Evolutionary conservation across 2,329 filamentous ascomycete species (phyloP).

Genomic region (Raffaelea ambrosiae): DNA sequence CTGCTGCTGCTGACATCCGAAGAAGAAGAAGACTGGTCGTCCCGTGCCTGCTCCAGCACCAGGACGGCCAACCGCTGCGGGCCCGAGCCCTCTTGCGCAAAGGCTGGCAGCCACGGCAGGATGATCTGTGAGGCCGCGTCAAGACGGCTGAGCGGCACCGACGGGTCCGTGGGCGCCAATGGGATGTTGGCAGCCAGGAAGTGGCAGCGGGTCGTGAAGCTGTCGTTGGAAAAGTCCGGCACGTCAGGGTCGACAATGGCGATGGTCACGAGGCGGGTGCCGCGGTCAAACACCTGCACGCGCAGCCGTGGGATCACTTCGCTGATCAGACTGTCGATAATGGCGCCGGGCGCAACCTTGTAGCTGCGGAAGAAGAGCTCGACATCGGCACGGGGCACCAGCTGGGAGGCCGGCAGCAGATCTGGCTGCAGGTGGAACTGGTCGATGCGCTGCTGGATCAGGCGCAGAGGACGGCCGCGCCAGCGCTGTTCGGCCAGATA

Average conservation of each 20-base stretch:
- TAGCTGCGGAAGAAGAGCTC: conserved; percentile 68
- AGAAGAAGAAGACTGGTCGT: too few relatives aligned
- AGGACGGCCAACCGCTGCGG: conserved; percentile 86
- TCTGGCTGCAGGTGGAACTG: conserved; percentile 88
- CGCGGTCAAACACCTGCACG: conserved; percentile 77
- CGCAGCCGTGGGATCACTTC: conserved; percentile 66
- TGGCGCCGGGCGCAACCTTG: conserved; percentile 65
- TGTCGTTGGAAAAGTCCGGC: conserved; percentile 65
- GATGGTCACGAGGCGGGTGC: conserved; percentile 73
- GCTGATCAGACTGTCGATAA: conserved; percentile 66
- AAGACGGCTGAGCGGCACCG: conserved; percentile 57
- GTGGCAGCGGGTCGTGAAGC: conserved; percentile 75
- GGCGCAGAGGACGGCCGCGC: conserved; percentile 69
- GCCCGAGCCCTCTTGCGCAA: conserved; percentile 78
- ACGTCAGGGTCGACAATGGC: conserved; percentile 87
- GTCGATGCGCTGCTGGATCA: conserved; percentile 76
- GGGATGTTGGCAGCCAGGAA: conserved; percentile 67
- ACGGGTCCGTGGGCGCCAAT: conserved; percentile 42
- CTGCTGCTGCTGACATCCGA: background rate
- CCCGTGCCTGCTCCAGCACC: conserved; percentile 63
- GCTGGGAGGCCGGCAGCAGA: conserved; percentile 56
- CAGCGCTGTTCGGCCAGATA: conserved; percentile 82
- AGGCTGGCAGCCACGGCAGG: conserved; percentile 75
- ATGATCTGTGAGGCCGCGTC: conserved; percentile 56
- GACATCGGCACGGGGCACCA: conserved; percentile 72